These are phyloP conservation scores for Gynochthodes officinalis DNA, from an alignment of 257 asterid genomes.

Conservation along the genomic window DNA sequence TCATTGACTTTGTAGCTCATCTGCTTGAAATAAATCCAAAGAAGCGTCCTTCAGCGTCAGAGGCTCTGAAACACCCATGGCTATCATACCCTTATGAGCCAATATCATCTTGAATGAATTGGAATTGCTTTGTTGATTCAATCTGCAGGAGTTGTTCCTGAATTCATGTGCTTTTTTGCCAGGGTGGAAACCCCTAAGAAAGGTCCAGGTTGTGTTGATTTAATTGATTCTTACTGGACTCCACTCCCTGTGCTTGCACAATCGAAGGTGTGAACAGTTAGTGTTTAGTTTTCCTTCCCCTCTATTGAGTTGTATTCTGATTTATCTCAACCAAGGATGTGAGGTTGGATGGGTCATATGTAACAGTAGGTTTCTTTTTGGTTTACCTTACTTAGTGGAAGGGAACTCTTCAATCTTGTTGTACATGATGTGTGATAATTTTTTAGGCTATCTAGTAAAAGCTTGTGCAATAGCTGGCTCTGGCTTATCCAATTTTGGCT, in stretches of 20 bases:
- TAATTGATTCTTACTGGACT: constrained; percentile 17
- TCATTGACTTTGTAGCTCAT: constrained; percentile 79
- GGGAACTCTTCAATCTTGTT: constrained; percentile 46
- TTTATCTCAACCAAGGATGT: constrained; percentile 28
- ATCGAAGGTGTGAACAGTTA: constrained; percentile 28
- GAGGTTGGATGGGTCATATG: constrained; percentile 36
- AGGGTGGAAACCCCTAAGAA: constrained; percentile 13
- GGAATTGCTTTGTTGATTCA: constrained; percentile 1
- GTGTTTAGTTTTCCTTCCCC: constrained; percentile 29
- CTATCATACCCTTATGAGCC: constrained; percentile 95
- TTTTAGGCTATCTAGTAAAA: constrained; percentile 52
- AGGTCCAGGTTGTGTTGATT: constrained; percentile 13
- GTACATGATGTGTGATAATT: constrained; percentile 69
- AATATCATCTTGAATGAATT: constrained; percentile 62
- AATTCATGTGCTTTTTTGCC: constrained; percentile 14
- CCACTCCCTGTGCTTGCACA: constrained; percentile 27
- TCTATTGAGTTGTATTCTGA: constrained; percentile 34
- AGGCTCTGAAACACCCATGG: constrained; percentile 97
- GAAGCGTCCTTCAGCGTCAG: constrained; percentile 85
- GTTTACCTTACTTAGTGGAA: constrained; percentile 28
- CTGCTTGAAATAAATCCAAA: constrained; percentile 82
- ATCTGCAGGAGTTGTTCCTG: constrained; percentile 14
- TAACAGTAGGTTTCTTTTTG: constrained; percentile 41
- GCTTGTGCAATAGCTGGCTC: constrained; percentile 47
- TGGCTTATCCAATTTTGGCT: constrained; percentile 44